Conservation (phyloP, 441 rosid species). For the Jatropha multifida region DNA sequence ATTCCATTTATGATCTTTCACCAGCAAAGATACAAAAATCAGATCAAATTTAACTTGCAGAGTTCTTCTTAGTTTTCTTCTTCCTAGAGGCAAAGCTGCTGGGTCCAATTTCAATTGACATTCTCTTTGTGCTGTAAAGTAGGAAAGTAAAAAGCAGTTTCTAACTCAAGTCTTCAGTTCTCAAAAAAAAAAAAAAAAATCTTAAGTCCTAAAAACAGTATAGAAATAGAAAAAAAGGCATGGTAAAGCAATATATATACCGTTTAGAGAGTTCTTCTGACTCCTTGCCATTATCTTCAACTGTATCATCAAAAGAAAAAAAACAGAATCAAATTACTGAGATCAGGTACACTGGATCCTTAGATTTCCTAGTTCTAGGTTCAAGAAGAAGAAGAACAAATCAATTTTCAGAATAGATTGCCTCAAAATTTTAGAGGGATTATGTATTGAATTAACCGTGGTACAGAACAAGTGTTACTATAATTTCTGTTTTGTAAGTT, state of each 20-base stretch:
- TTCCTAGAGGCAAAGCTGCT: conserved; percentile 65
- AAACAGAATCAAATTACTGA: background rate
- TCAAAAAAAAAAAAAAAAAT: background rate
- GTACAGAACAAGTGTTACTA: background rate
- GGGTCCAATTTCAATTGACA: conserved; percentile 68
- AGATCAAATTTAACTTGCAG: conserved; percentile 18
- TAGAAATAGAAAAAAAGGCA: background rate
- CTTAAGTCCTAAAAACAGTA: background rate
- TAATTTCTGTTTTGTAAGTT: background rate
- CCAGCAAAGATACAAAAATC: background rate
- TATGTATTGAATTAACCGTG: background rate
- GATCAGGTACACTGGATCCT: background rate
- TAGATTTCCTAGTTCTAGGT: background rate
- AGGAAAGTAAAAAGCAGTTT: background rate
- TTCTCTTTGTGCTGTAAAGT: conserved; percentile 66
- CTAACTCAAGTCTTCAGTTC: background rate
- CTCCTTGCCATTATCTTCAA: conserved; percentile 37
- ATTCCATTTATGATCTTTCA: too few relatives aligned
- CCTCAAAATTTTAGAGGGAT: background rate
- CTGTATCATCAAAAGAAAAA: conserved; percentile 24
- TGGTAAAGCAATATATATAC: conserved; percentile 19
- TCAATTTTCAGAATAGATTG: background rate
- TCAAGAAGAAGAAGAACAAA: background rate
- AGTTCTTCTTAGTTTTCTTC: conserved; percentile 61
- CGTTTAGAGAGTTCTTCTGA: conserved; percentile 52